Base-by-base conservation (phyloP, 768 basidiomycete species). In the Russula brevipes region DNA sequence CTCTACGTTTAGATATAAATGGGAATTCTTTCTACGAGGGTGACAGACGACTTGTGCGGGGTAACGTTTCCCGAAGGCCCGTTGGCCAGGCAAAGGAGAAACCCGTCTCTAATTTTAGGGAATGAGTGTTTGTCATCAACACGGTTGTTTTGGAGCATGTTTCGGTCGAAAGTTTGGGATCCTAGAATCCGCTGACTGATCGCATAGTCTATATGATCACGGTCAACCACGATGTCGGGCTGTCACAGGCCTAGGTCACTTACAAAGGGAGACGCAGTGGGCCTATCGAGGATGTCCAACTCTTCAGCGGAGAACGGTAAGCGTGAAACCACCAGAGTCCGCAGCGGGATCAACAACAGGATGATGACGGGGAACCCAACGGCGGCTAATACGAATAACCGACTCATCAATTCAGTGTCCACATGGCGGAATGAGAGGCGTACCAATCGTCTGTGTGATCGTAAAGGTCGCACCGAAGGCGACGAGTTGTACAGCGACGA, bases 341-440 rank as follows among this genome's bases (percentile, higher is more conserved):
- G 81, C 12, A 94, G 64, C 0, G 94, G 95, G 30, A 96, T 79
- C 14, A 97, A 80, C 44, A 91, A 73, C 72, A 91, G 82, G 70
- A 96, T 94, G 69, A 97, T 84, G 55, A 96, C 80, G 0, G 94
- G 93, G 72, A 97, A 97, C 0, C 88, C 92, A 62, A 96, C 93
- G 4, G 92, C 93, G 46, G 90, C 94, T 87, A 60, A 24, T 24
- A 17, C 44, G 49, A 33, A 10, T 24, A 46, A 31, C 41, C 16
- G 54, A 51, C 17, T 24, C 10, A 42, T 54, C 39, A 59, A 7
- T 35, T 31, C 42, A 44, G 11, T 42, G 44, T 24, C 12, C 30
- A 8, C 51, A 39, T 38, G 61, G 38, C 36, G 17, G 10, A 0
- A 12, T 38, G 16, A 24, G 47, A 16, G 44, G 71, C 79, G 38